A percentile compares a stretch with the other conserved stretches of the same genome.
These are phyloP conservation scores for Zelopaecilomyces penicillatus DNA, from an alignment of 2,329 filamentous ascomycete genomes.

Conservation along the genomic window DNA sequence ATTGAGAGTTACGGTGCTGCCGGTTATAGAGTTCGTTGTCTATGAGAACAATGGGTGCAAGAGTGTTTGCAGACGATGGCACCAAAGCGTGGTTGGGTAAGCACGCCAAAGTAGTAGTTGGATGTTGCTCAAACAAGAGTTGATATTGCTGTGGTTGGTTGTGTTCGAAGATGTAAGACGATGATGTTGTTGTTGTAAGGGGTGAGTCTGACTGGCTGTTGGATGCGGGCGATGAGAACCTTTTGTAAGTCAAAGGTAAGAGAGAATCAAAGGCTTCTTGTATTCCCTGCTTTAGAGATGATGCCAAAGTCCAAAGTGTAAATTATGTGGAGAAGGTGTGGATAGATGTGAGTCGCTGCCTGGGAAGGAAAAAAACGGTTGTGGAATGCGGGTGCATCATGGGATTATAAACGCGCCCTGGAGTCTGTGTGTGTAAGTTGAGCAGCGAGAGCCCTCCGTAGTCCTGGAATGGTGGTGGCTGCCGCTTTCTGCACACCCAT, in stretches of 20 bases:
- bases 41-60: too few relatives aligned
- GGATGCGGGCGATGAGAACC: too few relatives aligned
- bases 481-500: background rate
- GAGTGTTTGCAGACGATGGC: too few relatives aligned
- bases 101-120: too few relatives aligned
- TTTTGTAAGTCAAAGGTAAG: too few relatives aligned
- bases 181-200: background rate
- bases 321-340: background rate
- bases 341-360: conserved; percentile 4
- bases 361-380: conserved; percentile 3
- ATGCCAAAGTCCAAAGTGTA: background rate
- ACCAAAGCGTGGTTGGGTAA: too few relatives aligned
- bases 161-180: background rate
- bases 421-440: background rate
- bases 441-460: background rate
- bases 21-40: too few relatives aligned
- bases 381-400: conserved; percentile 8
- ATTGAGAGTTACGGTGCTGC: too few relatives aligned
- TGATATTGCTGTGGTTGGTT: conserved; percentile 3
- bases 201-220: background rate
- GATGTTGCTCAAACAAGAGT: background rate
- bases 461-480: background rate
- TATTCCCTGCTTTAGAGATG: too few relatives aligned
- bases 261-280: too few relatives aligned
- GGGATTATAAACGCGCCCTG: conserved; percentile 7